Percentiles rank a stretch among this genome's conserved stretches.
These are phyloP conservation scores for Rosa multiflora DNA, from an alignment of 306 rosid genomes.

Conservation along the genomic window DNA sequence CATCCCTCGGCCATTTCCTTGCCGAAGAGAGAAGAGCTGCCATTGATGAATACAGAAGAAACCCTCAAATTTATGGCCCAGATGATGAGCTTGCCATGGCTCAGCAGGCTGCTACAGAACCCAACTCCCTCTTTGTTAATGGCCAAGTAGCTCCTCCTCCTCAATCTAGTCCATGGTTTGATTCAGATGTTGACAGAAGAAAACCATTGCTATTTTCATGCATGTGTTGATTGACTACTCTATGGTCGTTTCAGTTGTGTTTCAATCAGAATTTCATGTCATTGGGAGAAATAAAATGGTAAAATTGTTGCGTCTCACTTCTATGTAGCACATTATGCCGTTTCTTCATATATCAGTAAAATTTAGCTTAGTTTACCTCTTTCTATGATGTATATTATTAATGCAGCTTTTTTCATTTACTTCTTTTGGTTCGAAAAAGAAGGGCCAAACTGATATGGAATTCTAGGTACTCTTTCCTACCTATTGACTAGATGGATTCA, in stretches of 20 bases:
- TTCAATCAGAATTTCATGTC: constrained; percentile 5
- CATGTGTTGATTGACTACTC: constrained; percentile 35
- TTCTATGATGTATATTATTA: neutral
- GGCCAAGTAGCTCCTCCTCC: constrained; percentile 58
- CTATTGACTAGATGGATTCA: neutral
- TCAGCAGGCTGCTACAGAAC: constrained; percentile 23
- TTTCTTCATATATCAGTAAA: neutral
- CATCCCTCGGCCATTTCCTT: constrained; percentile 54
- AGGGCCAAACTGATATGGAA: constrained; percentile 3
- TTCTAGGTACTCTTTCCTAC: neutral
- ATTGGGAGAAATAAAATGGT: constrained; percentile 14
- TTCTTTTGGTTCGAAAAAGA: neutral
- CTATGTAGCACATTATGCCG: neutral
- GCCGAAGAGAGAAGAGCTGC: constrained; percentile 55
- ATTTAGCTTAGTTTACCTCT: neutral
- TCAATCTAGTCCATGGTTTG: constrained; percentile 20
- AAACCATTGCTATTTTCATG: constrained; percentile 39
- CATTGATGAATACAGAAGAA: constrained; percentile 17
- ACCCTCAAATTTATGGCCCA: constrained; percentile 33
- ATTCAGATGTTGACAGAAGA: constrained; percentile 27
- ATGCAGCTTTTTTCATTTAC: neutral
- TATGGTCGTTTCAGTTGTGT: neutral
- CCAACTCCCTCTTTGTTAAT: constrained; percentile 50
- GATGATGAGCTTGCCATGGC: constrained; percentile 44
- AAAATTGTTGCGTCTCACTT: neutral